phyloP scores from a whole-genome alignment of 2,329 filamentous ascomycete species.

The Parascedosporium putredinis region DNA sequence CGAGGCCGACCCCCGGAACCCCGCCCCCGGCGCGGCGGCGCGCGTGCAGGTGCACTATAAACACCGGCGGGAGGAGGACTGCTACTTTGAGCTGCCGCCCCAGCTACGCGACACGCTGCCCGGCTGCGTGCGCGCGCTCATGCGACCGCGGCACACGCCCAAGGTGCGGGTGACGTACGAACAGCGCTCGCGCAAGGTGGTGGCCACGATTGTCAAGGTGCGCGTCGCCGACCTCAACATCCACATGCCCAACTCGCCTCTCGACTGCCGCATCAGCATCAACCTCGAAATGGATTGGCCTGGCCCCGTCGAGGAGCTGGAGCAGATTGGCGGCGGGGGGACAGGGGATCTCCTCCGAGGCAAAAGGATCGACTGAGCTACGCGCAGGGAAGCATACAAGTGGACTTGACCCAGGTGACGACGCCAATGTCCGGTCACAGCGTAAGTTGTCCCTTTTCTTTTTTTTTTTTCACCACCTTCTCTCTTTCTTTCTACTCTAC shows the following conservation, averaged over 20 bases:
- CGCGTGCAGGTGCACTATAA: slow-evolving; percentile 64
- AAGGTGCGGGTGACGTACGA: slow-evolving; percentile 70
- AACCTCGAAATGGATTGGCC: slow-evolving; percentile 89
- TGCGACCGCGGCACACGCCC: slow-evolving; percentile 44
- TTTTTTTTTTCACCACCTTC: slow-evolving; percentile 4
- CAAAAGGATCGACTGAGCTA: slow-evolving; percentile 90
- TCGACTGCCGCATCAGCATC: slow-evolving; percentile 89
- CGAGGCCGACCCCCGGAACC: slow-evolving; percentile 44
- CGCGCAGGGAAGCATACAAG: slow-evolving; percentile 73
- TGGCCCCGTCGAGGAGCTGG: slow-evolving; percentile 51
- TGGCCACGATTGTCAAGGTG: slow-evolving; percentile 83
- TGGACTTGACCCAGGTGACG: slow-evolving; percentile 88
- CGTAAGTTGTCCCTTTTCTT: slow-evolving; percentile 20
- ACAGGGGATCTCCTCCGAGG: slow-evolving; percentile 31
- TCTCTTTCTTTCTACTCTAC: no score
- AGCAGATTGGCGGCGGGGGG: slow-evolving; percentile 25
- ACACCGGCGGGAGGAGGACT: slow-evolving; percentile 74
- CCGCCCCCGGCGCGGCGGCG: slow-evolving; percentile 29
- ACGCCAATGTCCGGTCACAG: slow-evolving; percentile 26
- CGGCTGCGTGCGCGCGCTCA: slow-evolving; percentile 49
- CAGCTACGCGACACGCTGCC: slow-evolving; percentile 51
- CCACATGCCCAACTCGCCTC: slow-evolving; percentile 62
- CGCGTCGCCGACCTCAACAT: slow-evolving; percentile 84
- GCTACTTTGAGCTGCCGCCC: slow-evolving; percentile 66
- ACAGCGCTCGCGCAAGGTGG: slow-evolving; percentile 56